Evolutionary conservation across 768 basidiomycete species (phyloP).

Genomic region (Terana coerulea): DNA sequence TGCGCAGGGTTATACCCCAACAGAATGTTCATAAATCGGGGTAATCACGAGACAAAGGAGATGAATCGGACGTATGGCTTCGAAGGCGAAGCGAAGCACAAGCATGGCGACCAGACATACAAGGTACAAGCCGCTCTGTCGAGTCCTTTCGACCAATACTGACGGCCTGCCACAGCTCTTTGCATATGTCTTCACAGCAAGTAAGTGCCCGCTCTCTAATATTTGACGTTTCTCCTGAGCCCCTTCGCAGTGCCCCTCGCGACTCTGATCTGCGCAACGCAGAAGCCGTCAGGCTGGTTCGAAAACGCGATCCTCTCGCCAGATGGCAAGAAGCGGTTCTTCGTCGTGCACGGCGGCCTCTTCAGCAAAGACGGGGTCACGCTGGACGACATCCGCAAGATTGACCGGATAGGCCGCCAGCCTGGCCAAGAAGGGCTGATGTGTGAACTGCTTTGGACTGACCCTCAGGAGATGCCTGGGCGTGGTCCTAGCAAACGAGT

Average conservation of each 20-base stretch:
- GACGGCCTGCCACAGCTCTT: constrained; percentile 56
- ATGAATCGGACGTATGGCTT: constrained; percentile 97
- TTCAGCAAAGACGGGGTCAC: constrained; percentile 97
- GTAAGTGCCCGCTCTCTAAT: constrained; percentile 41
- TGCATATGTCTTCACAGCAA: constrained; percentile 86
- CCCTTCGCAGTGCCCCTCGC: constrained; percentile 73
- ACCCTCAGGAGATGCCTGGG: constrained; percentile 85
- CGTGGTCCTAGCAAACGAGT: constrained; percentile 96
- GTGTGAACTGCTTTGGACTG: constrained; percentile 97
- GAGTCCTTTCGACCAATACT: neutral
- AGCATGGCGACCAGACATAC: constrained; percentile 94
- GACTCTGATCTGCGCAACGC: constrained; percentile 76
- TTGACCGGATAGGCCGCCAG: constrained; percentile 83
- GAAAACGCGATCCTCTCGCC: constrained; percentile 70
- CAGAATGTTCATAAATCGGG: constrained; percentile 89
- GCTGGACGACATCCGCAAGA: constrained; percentile 86
- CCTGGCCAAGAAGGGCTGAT: constrained; percentile 95
- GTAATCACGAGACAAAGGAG: constrained; percentile 95
- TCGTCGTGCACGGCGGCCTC: constrained; percentile 93
- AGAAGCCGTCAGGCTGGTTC: constrained; percentile 39
- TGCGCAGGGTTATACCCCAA: constrained; percentile 83
- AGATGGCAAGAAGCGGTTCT: constrained; percentile 82
- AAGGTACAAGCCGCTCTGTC: constrained; percentile 56
- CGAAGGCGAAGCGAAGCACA: constrained; percentile 94
- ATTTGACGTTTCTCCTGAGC: neutral